A percentile compares a stretch with the other conserved stretches of the same genome.
Conservation (phyloP, 306 rosid genomes). For the Albizia julibrissin region DNA sequence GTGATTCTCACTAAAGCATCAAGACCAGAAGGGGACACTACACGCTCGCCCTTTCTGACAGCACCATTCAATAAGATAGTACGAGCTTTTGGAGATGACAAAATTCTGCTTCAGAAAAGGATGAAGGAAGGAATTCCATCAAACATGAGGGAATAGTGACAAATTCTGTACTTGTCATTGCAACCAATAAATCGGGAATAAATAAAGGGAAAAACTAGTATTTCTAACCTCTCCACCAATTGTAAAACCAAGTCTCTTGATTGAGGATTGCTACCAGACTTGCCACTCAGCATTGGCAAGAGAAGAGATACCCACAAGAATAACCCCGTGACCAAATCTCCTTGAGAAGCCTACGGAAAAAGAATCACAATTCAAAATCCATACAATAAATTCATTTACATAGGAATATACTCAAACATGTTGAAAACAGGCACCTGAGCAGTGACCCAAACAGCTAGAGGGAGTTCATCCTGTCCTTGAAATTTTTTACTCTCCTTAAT, state of each 20-base stretch:
- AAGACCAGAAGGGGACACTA: conserved; percentile 51
- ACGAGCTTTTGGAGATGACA: conserved; percentile 48
- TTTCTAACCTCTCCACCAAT: conserved; percentile 51
- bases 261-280: conserved; percentile 47
- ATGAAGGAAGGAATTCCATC: conserved; percentile 6
- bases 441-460: conserved; percentile 46
- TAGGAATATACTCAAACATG: conserved; percentile 8
- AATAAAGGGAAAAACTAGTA: neutral
- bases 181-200: conserved; percentile 3
- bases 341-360: conserved; percentile 47
- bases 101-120: conserved; percentile 39
- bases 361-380: conserved; percentile 26
- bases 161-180: conserved; percentile 5
- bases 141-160: neutral
- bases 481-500: conserved; percentile 44
- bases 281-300: conserved; percentile 49
- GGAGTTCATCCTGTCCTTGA: conserved; percentile 53
- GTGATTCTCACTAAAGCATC: conserved; percentile 43
- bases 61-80: conserved; percentile 48
- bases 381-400: neutral
- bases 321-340: conserved; percentile 46
- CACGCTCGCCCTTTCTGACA: conserved; percentile 57
- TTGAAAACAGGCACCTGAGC: conserved; percentile 46
- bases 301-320: conserved; percentile 50
- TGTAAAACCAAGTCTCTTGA: conserved; percentile 55